Base-by-base conservation (phyloP, 176 grass and related monocot species). In the Juncus inflexus region DNA sequence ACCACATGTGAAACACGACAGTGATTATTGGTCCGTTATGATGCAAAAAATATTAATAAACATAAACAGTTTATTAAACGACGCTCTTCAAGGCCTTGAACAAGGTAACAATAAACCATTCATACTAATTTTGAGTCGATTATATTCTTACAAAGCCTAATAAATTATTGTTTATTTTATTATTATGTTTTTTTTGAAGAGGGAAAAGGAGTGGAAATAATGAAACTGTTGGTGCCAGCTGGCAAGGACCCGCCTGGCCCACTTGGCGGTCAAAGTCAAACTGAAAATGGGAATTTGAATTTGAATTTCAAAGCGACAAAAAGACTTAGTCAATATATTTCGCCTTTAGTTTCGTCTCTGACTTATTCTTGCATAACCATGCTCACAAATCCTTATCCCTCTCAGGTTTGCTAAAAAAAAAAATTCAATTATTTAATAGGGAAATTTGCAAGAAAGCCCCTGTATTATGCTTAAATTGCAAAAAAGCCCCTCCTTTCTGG, bases 351-450 rank as follows among this genome's bases (percentile, higher is more conserved):
- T 64, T 91, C 76, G n/a, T 77, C 64, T 58, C 79, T 97, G 78
- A 83, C 78, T 28, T 76, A 82, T 77, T 91, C 82, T 52, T 97
- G 88, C 61, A 79, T 54, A 40, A 47, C 77, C 58, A 97, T 97
- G 87, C 75, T 91, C 62, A 89, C 85, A 65, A 86, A 79, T 79
- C 69, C 86, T 70, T 91, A 89, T 74, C 79, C 88, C 41, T 77
- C 81, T 86, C 94, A 97, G 88, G 94, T 97, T 42, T 39, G 66
- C n/a, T n/a, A n/a, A n/a, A n/a, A n/a, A n/a, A n/a, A n/a, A n/a
- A n/a, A n/a, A n/a, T n/a, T 47, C 9, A 47, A 47, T 28, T 28
- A 28, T 28, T 28, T 28, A 28, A 28, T 28, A 1, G 19, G 19
- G 19, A 28, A 28, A 28, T 28, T 28, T 28, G 19, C 19, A 28